Conservation (phyloP, 2,329 filamentous ascomycete species). For the Metarhizium guizhouense region DNA sequence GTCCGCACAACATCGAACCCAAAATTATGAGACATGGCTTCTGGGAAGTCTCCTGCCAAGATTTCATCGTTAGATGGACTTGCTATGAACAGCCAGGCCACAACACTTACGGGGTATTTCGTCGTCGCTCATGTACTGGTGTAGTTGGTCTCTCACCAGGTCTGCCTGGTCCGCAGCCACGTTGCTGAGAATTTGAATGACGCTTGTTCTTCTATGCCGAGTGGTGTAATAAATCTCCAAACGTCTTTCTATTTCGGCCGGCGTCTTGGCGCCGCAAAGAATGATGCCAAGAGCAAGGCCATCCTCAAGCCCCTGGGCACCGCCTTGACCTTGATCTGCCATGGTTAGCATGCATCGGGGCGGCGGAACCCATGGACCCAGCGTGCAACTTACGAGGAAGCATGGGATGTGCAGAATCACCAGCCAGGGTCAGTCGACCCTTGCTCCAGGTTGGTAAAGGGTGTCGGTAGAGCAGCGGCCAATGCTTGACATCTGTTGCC, state of each 20-base stretch:
- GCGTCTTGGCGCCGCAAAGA: conserved; percentile 13
- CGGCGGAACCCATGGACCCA: too few relatives aligned
- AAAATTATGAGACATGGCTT: conserved; percentile 8
- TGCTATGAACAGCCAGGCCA: background rate
- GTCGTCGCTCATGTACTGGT: conserved; percentile 17
- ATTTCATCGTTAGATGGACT: background rate
- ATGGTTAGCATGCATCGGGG: background rate
- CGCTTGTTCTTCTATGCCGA: conserved; percentile 20
- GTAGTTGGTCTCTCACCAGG: conserved; percentile 18
- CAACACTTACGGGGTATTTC: conserved; percentile 19
- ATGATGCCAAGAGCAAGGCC: conserved; percentile 22
- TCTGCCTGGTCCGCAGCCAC: conserved; percentile 23
- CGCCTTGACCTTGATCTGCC: conserved; percentile 30
- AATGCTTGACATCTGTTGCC: conserved; percentile 24
- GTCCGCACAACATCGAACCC: conserved; percentile 13
- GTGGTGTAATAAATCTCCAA: conserved; percentile 16
- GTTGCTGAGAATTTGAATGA: conserved; percentile 30
- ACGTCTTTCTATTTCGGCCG: conserved; percentile 13
- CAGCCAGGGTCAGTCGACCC: conserved; percentile 21
- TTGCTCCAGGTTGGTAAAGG: conserved; percentile 24
- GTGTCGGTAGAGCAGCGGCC: conserved; percentile 25
- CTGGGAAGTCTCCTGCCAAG: conserved; percentile 3
- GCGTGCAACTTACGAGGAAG: conserved; percentile 21
- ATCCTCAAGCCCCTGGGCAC: conserved; percentile 27
- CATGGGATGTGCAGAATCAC: conserved; percentile 30